phyloP scores from a whole-genome alignment of 768 basidiomycete species.

The Butyriboletus loyo region DNA sequence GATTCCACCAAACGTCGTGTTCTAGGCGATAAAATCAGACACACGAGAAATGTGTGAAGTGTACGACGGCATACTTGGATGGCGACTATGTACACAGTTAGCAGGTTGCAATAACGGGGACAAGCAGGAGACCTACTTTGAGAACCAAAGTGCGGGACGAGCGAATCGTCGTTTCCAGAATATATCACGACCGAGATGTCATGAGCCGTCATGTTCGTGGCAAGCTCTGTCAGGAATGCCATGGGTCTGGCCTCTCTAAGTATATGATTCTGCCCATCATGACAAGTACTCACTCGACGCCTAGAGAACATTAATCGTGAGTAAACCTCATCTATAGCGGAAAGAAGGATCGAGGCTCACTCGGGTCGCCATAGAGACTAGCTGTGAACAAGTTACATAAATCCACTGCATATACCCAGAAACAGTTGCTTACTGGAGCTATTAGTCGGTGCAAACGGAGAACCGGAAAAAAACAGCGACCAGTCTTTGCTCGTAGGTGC shows the following conservation, averaged over 20 bases:
- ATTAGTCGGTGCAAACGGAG: conserved; percentile 17
- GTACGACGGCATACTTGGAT: conserved; percentile 43
- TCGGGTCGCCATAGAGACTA: conserved; percentile 24
- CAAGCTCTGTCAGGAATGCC: conserved; percentile 61
- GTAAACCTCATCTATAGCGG: background rate
- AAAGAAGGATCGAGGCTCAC: conserved; percentile 19
- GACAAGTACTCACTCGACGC: conserved; percentile 31
- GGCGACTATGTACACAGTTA: conserved; percentile 37
- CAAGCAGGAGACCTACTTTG: conserved; percentile 43
- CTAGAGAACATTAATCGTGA: conserved; percentile 12
- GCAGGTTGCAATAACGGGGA: background rate
- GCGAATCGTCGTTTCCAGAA: conserved; percentile 67
- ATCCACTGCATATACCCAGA: background rate
- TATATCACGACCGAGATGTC: conserved; percentile 50
- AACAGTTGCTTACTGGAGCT: conserved; percentile 9
- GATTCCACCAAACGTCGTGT: conserved; percentile 78
- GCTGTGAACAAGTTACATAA: conserved; percentile 8
- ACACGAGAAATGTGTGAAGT: background rate
- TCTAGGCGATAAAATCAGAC: conserved; percentile 37
- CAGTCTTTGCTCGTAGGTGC: conserved; percentile 62
- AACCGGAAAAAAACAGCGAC: conserved; percentile 25
- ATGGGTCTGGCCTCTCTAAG: conserved; percentile 37
- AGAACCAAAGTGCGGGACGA: conserved; percentile 58
- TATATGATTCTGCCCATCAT: background rate
- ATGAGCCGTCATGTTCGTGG: conserved; percentile 54